Conservation (phyloP, 108 stramenopile genomes). For the Schizochytrium sp. region DNA sequence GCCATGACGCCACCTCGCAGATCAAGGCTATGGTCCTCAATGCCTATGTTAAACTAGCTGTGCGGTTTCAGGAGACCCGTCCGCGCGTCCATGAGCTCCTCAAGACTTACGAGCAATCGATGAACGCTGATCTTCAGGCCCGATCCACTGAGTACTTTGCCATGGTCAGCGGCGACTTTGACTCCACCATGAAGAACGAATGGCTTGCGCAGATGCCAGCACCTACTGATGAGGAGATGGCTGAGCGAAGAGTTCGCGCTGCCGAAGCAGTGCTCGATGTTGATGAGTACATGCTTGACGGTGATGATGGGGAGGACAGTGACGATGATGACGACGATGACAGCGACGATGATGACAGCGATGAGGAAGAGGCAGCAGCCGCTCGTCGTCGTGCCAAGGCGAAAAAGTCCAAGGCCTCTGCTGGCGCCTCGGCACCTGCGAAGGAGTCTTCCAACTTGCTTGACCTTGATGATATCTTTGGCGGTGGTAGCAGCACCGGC, state of each 20-base stretch:
- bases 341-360: neutral
- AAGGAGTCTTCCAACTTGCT: slow-evolving; percentile 81
- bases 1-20: slow-evolving; percentile 81
- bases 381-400: neutral
- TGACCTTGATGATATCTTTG: slow-evolving; percentile 91
- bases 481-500: slow-evolving; percentile 73
- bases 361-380: neutral
- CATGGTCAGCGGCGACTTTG: slow-evolving; percentile 83
- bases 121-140: slow-evolving; percentile 91
- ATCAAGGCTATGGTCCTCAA: slow-evolving; percentile 87
- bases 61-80: slow-evolving; percentile 80
- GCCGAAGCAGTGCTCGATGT: slow-evolving; percentile 64
- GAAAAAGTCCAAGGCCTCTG: neutral
- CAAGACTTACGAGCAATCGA: slow-evolving; percentile 75
- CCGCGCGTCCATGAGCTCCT: slow-evolving; percentile 65
- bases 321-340: neutral
- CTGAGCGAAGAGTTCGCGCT: slow-evolving; percentile 58
- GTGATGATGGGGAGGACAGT: slow-evolving; percentile 61
- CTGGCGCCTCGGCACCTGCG: slow-evolving; percentile 6
- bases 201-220: slow-evolving; percentile 93
- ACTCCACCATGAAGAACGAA: slow-evolving; percentile 79
- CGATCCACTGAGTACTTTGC: slow-evolving; percentile 92
- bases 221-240: slow-evolving; percentile 86
- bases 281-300: slow-evolving; percentile 70
- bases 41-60: slow-evolving; percentile 87